Base-by-base conservation (phyloP, 495 filamentous ascomycete genomes). In the Aspergillus biplanus region DNA sequence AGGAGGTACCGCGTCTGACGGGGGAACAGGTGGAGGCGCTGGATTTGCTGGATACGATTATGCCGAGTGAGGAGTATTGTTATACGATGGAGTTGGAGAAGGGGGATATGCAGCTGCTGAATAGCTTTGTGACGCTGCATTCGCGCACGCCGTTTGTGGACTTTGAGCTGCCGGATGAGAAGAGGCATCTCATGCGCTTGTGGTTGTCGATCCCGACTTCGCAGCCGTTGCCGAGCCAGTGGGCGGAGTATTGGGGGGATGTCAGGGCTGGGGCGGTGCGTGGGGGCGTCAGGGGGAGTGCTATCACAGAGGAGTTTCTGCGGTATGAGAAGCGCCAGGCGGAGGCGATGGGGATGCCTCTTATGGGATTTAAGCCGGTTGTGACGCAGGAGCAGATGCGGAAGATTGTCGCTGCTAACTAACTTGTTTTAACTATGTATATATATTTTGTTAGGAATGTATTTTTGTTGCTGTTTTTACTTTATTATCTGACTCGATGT, bases 281-380 rank as follows among this genome's bases (percentile, higher is more conserved):
- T 2, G n/a, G n/a, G 15, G 46, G 46, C 5, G n/a, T 49, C n/a
- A 12, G 46, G 4, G 46, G n/a, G 1, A 49, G 46, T 49, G 46
- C 46, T 21, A 49, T 49, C n/a, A 49, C 46, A 7, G 46, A 49
- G n/a, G 46, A n/a, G 4, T 49, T 49, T 13, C 15, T 49, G 46
- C 12, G n/a, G 46, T 49, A 49, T 49, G 46, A 49, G 46, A 49
- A 49, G 46, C 46, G 46, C n/a, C 46, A 49, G 46, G 46, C 46
- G 3, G 46, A 49, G 46, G 46, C 46, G 12, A 18, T 49, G n/a
- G 46, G 46, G 7, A 49, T 49, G n/a, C 13, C 46, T 18, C n/a
- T 49, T 4, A 18, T 16, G 8, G 7, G 46, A 4, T 18, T 49
- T 16, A 49, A 49, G 46, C 46, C 12, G 46, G 13, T 49, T 5